Conservation (phyloP, 2,329 filamentous ascomycete genomes). For the Paraconiothyrium sp. region DNA sequence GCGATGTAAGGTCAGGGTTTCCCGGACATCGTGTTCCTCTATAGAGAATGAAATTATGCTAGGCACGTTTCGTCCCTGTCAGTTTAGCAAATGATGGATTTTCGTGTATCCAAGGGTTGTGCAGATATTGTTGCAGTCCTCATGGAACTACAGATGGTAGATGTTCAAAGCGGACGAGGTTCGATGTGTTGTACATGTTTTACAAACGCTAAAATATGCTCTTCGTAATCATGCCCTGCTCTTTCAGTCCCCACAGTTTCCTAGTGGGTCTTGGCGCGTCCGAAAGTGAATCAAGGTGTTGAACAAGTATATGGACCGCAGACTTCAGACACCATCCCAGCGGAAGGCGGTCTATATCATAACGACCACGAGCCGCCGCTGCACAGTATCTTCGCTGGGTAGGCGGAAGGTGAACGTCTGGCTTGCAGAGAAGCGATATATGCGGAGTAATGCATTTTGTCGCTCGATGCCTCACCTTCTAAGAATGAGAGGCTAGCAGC, state of each 20-base stretch:
- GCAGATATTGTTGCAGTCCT: no score
- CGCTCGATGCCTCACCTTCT: neutral
- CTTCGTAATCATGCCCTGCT: neutral
- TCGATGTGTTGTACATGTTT: neutral
- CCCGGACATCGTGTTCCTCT: no score
- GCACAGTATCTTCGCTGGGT: neutral
- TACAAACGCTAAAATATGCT: neutral
- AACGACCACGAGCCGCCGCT: neutral
- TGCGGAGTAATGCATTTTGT: neutral
- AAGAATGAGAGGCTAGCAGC: neutral
- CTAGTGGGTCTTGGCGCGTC: conserved; percentile 4
- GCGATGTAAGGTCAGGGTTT: no score
- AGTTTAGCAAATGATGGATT: no score
- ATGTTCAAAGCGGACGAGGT: no score
- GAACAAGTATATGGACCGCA: neutral
- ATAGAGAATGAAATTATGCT: no score
- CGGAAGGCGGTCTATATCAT: neutral
- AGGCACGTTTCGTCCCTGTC: no score
- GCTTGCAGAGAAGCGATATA: neutral
- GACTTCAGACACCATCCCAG: neutral
- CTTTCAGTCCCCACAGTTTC: neutral
- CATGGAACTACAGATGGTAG: no score
- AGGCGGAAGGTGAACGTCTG: neutral
- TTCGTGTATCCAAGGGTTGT: no score
- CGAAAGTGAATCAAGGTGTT: neutral